Evolutionary conservation across 768 basidiomycete genomes (phyloP).

Genomic region (Lentinus brumalis): DNA sequence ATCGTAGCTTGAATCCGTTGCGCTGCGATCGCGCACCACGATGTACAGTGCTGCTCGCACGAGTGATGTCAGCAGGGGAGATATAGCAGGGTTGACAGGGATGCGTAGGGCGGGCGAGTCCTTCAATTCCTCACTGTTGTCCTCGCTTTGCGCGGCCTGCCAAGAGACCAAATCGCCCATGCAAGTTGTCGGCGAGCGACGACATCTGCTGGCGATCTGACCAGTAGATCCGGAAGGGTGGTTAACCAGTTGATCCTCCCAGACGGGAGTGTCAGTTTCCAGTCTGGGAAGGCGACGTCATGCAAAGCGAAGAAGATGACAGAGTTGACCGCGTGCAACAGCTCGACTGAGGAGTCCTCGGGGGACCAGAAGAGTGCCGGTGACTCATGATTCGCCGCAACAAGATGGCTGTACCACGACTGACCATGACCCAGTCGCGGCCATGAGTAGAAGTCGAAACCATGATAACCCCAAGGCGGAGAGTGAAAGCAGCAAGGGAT

Average conservation of each 20-base stretch:
- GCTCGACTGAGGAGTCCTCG: neutral
- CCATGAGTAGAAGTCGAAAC: neutral
- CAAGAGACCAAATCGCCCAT: neutral
- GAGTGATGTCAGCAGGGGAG: too few relatives aligned
- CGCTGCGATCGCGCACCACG: too few relatives aligned
- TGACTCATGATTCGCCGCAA: neutral
- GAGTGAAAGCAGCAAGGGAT: neutral
- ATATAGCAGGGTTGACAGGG: too few relatives aligned
- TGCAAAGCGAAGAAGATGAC: slow-evolving; percentile 1
- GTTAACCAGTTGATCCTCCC: neutral
- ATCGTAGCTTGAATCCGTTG: too few relatives aligned
- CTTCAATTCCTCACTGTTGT: too few relatives aligned
- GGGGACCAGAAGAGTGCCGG: neutral
- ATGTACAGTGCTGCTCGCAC: too few relatives aligned
- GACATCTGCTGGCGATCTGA: neutral
- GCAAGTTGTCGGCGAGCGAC: neutral
- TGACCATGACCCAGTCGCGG: neutral
- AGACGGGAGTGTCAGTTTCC: neutral
- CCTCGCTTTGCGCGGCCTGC: neutral
- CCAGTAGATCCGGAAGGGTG: neutral
- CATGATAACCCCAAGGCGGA: neutral
- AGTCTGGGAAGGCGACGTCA: neutral
- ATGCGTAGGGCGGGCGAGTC: too few relatives aligned
- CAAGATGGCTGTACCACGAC: neutral
- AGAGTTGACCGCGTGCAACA: neutral